Conservation (phyloP, 176 grass and related monocot species). For the maize (Zea mays) region DNA sequence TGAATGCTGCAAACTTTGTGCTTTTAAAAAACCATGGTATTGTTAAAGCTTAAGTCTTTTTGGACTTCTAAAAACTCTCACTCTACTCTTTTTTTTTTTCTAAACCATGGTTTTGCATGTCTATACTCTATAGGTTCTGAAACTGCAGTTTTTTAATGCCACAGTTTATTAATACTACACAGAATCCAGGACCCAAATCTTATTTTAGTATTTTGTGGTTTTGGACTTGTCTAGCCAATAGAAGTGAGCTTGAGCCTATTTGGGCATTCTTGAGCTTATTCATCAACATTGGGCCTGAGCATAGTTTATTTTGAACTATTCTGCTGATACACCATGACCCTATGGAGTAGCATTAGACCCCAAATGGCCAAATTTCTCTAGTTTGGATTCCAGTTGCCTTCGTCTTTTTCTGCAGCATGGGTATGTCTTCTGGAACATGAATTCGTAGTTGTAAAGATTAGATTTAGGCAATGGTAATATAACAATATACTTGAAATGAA, state of each 20-base stretch:
- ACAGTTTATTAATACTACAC: neutral
- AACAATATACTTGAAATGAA: neutral
- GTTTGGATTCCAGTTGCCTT: neutral
- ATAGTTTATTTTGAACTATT: constrained; percentile 1
- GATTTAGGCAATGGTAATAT: neutral
- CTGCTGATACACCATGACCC: neutral
- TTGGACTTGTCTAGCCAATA: neutral
- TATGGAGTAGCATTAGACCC: neutral
- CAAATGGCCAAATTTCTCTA: neutral
- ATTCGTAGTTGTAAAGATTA: neutral
- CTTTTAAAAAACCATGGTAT: neutral
- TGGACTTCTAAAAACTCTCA: neutral
- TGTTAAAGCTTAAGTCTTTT: neutral
- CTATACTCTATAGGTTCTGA: neutral
- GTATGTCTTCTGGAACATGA: neutral
- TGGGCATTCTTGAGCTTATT: neutral
- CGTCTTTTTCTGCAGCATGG: neutral
- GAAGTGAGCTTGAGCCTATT: neutral
- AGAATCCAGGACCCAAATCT: neutral
- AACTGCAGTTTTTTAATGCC: neutral
- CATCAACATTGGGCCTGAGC: neutral
- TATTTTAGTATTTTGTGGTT: neutral
- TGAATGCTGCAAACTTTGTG: neutral
- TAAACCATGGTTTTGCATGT: neutral
- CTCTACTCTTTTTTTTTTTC: neutral